Percentiles rank a stretch among this genome's conserved stretches.
Conservation (phyloP, 345 rosid genomes). For the Hibiscus mutabilis region DNA sequence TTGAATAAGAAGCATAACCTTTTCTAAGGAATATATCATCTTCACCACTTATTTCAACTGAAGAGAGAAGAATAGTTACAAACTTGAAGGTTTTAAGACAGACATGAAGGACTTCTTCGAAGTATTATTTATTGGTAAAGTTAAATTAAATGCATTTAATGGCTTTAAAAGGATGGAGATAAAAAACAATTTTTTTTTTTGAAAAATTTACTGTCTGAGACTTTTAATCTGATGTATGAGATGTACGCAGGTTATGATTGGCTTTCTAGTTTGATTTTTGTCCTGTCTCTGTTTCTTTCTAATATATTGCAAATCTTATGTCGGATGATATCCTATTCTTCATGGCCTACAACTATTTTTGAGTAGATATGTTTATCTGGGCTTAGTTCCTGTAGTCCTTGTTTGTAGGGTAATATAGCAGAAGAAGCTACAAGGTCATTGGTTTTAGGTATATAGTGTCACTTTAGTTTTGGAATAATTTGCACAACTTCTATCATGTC, state of each 20-base stretch:
- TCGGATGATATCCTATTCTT: not conserved
- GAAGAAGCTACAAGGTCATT: not conserved
- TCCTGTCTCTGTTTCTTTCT: not conserved
- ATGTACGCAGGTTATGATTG: not conserved
- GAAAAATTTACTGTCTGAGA: not conserved
- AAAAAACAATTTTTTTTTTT: too few relatives aligned
- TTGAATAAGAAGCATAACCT: not conserved
- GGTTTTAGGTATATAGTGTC: not conserved
- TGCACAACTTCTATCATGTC: not conserved
- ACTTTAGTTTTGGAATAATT: not conserved
- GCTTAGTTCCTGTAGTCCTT: not conserved
- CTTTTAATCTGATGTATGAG: conserved; percentile 4
- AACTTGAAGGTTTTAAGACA: not conserved
- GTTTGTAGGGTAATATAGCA: not conserved
- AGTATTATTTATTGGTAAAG: conserved; percentile 1
- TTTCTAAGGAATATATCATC: not conserved
- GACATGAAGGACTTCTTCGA: not conserved
- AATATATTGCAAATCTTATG: not conserved
- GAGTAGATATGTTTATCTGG: not conserved
- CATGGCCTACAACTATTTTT: not conserved
- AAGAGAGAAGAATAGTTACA: not conserved
- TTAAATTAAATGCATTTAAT: not conserved
- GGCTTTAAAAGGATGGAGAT: not conserved
- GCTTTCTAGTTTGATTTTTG: not conserved
- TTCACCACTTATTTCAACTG: not conserved